Percentiles rank a stretch among this genome's conserved stretches.
Conservation (phyloP, 169 alveolate genomes). For the Cryptosporidium andersoni region DNA sequence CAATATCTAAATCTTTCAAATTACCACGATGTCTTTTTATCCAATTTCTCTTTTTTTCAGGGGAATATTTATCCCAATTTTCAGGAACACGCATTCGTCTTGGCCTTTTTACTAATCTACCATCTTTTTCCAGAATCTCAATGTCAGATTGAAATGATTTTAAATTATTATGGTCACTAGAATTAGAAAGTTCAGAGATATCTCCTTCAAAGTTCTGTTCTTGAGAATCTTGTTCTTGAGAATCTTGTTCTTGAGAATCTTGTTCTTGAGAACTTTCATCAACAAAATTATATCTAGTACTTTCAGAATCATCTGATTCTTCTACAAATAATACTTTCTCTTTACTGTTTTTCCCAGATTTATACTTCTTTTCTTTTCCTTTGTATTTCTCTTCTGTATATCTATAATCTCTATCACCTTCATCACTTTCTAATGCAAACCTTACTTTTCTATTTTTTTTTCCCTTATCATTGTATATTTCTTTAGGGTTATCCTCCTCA, state of each 20-base stretch:
- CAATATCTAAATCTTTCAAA: no score
- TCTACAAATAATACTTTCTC: neutral
- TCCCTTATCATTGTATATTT: no score
- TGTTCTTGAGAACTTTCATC: neutral
- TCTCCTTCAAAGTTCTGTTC: no score
- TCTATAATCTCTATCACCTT: neutral
- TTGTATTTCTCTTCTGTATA: neutral
- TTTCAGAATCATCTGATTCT: neutral
- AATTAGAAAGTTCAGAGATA: no score
- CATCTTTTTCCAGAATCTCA: slow-evolving; percentile 14
- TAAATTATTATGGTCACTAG: neutral
- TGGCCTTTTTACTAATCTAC: no score
- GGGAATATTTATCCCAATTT: no score
- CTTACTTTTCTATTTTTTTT: no score
- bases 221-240: no score
- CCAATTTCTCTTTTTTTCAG: no score
- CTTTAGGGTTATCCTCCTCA: no score
- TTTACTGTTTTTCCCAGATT: slow-evolving; percentile 10
- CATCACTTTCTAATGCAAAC: neutral
- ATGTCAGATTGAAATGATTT: slow-evolving; percentile 40
- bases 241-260: neutral
- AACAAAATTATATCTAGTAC: neutral
- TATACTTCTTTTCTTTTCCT: neutral
- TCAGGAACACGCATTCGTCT: no score
- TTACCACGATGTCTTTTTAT: no score